Evolutionary conservation across 2,329 filamentous ascomycete species (phyloP).

Genomic region (Monosporascus sp.): DNA sequence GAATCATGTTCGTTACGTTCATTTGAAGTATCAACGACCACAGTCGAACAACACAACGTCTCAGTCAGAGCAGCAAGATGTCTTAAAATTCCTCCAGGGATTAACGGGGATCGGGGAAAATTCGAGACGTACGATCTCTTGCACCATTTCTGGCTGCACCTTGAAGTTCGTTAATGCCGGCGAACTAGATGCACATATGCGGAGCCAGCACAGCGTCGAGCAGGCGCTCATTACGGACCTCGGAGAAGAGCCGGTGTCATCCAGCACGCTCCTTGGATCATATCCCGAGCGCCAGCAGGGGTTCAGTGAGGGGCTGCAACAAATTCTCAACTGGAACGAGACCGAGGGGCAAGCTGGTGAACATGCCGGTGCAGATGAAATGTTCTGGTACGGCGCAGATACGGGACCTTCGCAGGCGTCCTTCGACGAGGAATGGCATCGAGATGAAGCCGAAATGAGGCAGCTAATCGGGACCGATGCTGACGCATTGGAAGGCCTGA

Average conservation of each 20-base stretch:
- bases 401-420: slow-evolving; percentile 20
- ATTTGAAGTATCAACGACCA: slow-evolving; percentile 57
- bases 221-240: slow-evolving; percentile 11
- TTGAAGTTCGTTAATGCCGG: slow-evolving; percentile 44
- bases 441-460: slow-evolving; percentile 39
- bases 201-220: slow-evolving; percentile 21
- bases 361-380: slow-evolving; percentile 14
- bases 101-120: slow-evolving; percentile 36
- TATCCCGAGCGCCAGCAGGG: too few species aligned
- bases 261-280: not conserved
- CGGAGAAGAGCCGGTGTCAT: not conserved
- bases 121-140: slow-evolving; percentile 38
- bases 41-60: slow-evolving; percentile 13
- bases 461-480: slow-evolving; percentile 23
- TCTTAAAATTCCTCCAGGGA: slow-evolving; percentile 33
- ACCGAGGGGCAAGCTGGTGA: slow-evolving; percentile 2
- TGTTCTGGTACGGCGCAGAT: slow-evolving; percentile 25
- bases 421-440: slow-evolving; percentile 35
- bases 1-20: slow-evolving; percentile 78
- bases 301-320: not conserved
- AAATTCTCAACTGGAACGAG: not conserved
- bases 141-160: slow-evolving; percentile 35
- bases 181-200: slow-evolving; percentile 43
- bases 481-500: slow-evolving; percentile 13
- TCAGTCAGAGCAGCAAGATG: slow-evolving; percentile 15